Evolutionary conservation across 2,329 filamentous ascomycete genomes (phyloP).

Genomic region (Penicillium sp.): DNA sequence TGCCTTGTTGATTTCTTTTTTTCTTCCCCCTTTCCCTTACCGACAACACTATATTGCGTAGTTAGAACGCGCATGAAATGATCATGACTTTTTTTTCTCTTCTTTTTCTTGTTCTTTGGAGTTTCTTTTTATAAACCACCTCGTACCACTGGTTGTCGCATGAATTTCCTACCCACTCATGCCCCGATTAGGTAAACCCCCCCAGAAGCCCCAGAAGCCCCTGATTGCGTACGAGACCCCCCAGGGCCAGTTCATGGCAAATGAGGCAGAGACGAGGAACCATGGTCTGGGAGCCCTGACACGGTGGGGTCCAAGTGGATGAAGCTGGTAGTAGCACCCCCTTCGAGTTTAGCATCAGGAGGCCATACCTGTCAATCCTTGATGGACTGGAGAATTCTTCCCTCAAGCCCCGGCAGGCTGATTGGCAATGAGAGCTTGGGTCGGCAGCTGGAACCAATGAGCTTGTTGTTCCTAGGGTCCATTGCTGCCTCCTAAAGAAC

Average conservation of each 20-base stretch:
- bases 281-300: constrained; percentile 29
- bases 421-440: constrained; percentile 23
- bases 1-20: constrained; percentile 2
- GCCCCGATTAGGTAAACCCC: constrained; percentile 13
- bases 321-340: constrained; percentile 12
- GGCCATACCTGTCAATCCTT: constrained; percentile 26
- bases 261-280: constrained; percentile 24
- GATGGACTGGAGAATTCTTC: constrained; percentile 27
- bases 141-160: constrained; percentile 1
- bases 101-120: background rate
- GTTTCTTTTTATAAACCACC: constrained; percentile 14
- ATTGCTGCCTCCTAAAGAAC: constrained; percentile 16
- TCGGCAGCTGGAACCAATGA: constrained; percentile 23
- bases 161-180: background rate
- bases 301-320: constrained; percentile 21
- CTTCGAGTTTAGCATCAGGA: constrained; percentile 17
- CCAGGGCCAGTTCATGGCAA: constrained; percentile 22
- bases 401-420: constrained; percentile 12
- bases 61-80: no score
- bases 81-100: background rate
- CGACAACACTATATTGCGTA: no score
- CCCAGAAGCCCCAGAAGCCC: constrained; percentile 14
- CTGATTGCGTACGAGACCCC: constrained; percentile 28
- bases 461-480: constrained; percentile 17
- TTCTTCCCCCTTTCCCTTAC: background rate